phyloP scores from a whole-genome alignment of 371 early-diverging fungal genomes.

The Apophysomyces sp. region DNA sequence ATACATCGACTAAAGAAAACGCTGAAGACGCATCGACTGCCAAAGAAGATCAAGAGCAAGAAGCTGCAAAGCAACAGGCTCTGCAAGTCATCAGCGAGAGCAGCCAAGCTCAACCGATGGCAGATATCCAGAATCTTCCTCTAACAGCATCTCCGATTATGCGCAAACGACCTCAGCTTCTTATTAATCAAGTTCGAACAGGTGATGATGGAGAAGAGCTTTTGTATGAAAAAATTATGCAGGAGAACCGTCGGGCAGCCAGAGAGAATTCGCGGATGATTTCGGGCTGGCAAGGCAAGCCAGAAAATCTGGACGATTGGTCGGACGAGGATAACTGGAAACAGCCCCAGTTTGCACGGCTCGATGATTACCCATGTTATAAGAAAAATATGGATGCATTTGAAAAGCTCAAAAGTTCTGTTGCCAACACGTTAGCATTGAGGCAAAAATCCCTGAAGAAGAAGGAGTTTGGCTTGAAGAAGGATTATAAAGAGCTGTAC shows the following conservation, averaged over 20 bases:
- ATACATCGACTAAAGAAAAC: conserved; percentile 3
- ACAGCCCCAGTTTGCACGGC: conserved; percentile 32
- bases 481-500: conserved; percentile 37
- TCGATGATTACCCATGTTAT: conserved; percentile 69
- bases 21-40: conserved; percentile 11
- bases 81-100: conserved; percentile 38
- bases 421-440: conserved; percentile 20
- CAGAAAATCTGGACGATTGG: conserved; percentile 34
- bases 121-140: conserved; percentile 23
- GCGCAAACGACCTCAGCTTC: conserved; percentile 43
- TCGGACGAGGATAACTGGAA: conserved; percentile 41
- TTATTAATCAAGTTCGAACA: conserved; percentile 41
- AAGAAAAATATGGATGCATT: conserved; percentile 40
- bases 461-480: conserved; percentile 36
- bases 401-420: conserved; percentile 18
- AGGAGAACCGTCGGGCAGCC: conserved; percentile 60
- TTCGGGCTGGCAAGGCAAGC: conserved; percentile 37
- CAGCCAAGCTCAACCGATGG: conserved; percentile 15
- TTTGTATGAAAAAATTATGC: conserved; percentile 51
- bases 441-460: conserved; percentile 19
- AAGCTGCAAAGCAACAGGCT: conserved; percentile 40
- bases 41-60: conserved; percentile 24
- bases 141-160: conserved; percentile 26
- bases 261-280: conserved; percentile 44
- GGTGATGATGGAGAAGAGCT: conserved; percentile 45